Evolutionary conservation across 805 yeast species (phyloP).

Genomic region (Wickerhamomyces queroliae): DNA sequence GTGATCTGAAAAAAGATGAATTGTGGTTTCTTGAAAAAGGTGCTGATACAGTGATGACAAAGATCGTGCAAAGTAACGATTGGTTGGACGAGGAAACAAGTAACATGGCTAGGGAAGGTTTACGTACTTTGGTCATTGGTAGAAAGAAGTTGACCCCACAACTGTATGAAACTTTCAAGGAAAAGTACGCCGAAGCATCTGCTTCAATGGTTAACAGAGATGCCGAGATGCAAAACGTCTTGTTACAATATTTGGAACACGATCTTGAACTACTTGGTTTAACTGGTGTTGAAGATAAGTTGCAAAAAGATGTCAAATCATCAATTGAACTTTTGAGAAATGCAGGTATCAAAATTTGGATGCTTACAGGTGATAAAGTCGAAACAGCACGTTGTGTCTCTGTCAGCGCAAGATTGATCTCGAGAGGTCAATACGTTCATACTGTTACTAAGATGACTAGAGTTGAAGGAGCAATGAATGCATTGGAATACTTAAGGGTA

Average conservation of each 20-base stretch:
- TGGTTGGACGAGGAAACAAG: constrained; percentile 98
- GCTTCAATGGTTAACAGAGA: constrained; percentile 80
- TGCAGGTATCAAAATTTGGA: constrained; percentile 98
- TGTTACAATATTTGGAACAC: constrained; percentile 66
- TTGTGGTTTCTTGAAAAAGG: constrained; percentile 89
- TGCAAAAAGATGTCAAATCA: constrained; percentile 86
- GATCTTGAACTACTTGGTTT: constrained; percentile 84
- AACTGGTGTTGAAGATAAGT: constrained; percentile 96
- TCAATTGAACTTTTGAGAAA: constrained; percentile 89
- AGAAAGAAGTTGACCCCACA: constrained; percentile 58
- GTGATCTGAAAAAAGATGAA: constrained; percentile 58
- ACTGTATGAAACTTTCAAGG: constrained; percentile 55
- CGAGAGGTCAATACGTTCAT: constrained; percentile 92
- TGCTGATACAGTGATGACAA: constrained; percentile 91
- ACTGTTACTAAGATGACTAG: constrained; percentile 61
- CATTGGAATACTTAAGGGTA: constrained; percentile 64
- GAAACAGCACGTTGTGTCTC: constrained; percentile 98
- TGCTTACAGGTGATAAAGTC: constrained; percentile 98
- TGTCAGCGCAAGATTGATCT: constrained; percentile 86
- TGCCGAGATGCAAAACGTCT: constrained; percentile 57
- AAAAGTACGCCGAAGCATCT: constrained; percentile 66
- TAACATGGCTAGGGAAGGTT: constrained; percentile 97
- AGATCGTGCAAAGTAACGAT: constrained; percentile 78
- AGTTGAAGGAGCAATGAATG: constrained; percentile 61
- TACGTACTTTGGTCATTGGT: constrained; percentile 92